Evolutionary conservation across 345 rosid genomes (phyloP).

Genomic region (Populus simonii): DNA sequence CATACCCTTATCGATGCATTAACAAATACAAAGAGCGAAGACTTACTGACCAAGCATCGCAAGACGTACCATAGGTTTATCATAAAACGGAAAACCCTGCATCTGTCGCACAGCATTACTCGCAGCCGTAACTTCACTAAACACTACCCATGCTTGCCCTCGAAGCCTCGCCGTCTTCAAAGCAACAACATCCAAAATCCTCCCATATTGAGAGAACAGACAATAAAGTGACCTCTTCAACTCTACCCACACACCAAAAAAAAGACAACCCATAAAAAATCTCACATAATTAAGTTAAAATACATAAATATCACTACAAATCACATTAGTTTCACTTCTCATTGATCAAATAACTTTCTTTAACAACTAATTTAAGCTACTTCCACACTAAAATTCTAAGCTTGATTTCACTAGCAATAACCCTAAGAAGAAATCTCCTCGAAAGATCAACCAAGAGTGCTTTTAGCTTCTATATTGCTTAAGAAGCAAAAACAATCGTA

Average conservation of each 20-base stretch:
- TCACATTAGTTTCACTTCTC: neutral
- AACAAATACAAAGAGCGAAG: neutral
- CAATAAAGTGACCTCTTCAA: conserved; percentile 91
- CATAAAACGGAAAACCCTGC: conserved; percentile 96
- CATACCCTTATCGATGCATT: neutral
- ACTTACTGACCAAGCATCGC: neutral
- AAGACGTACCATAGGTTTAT: conserved; percentile 86
- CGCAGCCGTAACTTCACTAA: conserved; percentile 88
- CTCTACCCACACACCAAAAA: conserved; percentile 41
- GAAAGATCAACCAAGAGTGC: neutral
- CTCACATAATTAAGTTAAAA: neutral
- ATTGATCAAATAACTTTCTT: neutral
- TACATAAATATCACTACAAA: neutral
- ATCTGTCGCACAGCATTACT: conserved; percentile 92
- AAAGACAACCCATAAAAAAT: conserved; percentile 2
- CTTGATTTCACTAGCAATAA: neutral
- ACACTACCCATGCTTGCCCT: conserved; percentile 97
- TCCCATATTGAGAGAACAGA: conserved; percentile 95
- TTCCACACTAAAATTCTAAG: neutral
- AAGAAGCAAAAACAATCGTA: neutral
- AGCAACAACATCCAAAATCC: conserved; percentile 93
- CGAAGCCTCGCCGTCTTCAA: conserved; percentile 93
- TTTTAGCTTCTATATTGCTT: neutral
- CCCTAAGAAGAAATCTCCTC: neutral
- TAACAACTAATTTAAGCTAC: neutral